Base-by-base conservation (phyloP, 805 yeast genomes). In the Priceomyces castillae region DNA sequence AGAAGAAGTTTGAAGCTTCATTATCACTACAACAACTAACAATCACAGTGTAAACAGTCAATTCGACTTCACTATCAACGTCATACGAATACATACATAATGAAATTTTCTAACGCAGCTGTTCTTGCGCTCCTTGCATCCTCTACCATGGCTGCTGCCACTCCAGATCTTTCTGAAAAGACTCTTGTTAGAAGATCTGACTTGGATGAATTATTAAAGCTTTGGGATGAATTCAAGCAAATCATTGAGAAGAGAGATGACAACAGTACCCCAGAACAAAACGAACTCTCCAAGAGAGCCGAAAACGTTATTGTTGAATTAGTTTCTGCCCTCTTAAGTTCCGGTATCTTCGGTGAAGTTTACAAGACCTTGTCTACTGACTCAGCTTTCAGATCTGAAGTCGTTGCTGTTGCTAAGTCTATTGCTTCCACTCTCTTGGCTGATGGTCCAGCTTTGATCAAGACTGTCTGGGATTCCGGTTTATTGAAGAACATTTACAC, bases 71-170 rank as follows among this genome's bases (percentile, higher is more conserved):
- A 28, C 31, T 12, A n/a, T 5, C 10, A 5, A 28, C 31, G 7
- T n/a, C 31, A 5, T 28, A 10, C 15, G 10, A 5, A 4, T 7
- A 12, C 23, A 10, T 17, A 26, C 34, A 51, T 47, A 53, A 71
- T 71, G 76, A 71, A 69, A 61, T 64, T 70, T 34, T 56, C 74
- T 30, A 58, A 67, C 36, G 54, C 74, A 37, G 61, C 75, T 38
- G 56, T 64, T 41, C 54, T 68, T 47, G 73, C 74, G 43, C 54
- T 70, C 48, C 61, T 68, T 53, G 73, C 71, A 43, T 37, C 74
- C 28, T 46, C 67, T 30, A 58, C 71, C 23, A 50, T 63, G 37
- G 74, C 64, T 26, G 50, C 56, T 39, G 70, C 74, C 42, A 70
- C 73, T 23, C 67, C 65, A 51, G 45, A 54, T 39, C 44, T 51